These are phyloP conservation scores for Thymus quinquecostatus DNA, from an alignment of 257 asterid species.

Conservation along the genomic window DNA sequence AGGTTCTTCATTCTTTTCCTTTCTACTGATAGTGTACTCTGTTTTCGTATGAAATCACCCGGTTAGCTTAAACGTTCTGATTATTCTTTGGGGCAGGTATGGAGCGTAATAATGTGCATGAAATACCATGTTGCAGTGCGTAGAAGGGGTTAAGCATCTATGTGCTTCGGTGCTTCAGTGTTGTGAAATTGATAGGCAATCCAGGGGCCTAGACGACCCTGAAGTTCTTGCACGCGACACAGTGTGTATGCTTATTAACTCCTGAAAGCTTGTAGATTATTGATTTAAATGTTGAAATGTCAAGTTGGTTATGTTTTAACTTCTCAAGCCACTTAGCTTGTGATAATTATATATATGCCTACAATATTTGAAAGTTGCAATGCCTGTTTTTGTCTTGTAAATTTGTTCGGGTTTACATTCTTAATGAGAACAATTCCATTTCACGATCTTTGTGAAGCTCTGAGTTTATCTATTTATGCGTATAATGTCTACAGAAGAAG, in stretches of 20 bases:
- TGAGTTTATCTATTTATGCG: neutral
- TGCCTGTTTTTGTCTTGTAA: constrained; percentile 9
- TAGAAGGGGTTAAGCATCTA: constrained; percentile 88
- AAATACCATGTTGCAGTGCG: constrained; percentile 88
- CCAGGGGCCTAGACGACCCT: constrained; percentile 92
- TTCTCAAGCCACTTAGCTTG: neutral
- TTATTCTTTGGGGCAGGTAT: constrained; percentile 56
- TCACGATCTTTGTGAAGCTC: constrained; percentile 8
- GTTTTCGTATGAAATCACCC: constrained; percentile 11
- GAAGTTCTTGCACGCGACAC: constrained; percentile 97
- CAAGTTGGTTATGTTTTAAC: constrained; percentile 6
- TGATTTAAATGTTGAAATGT: constrained; percentile 14
- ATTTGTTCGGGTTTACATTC: constrained; percentile 2
- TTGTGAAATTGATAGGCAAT: constrained; percentile 85
- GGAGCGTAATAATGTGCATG: constrained; percentile 73
- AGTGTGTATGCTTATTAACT: constrained; percentile 72
- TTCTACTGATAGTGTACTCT: neutral
- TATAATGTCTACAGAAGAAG: constrained; percentile 18
- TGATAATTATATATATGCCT: constrained; percentile 2
- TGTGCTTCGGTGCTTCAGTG: constrained; percentile 87
- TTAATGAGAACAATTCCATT: constrained; percentile 13
- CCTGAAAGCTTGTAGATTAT: neutral
- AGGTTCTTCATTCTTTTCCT: constrained; percentile 48
- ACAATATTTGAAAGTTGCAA: neutral
- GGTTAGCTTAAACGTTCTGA: neutral